Percentiles rank a stretch among this genome's conserved stretches.
These are phyloP conservation scores for Cryphonectria parasitica DNA, from an alignment of 2,329 filamentous ascomycete genomes.

Conservation along the genomic window DNA sequence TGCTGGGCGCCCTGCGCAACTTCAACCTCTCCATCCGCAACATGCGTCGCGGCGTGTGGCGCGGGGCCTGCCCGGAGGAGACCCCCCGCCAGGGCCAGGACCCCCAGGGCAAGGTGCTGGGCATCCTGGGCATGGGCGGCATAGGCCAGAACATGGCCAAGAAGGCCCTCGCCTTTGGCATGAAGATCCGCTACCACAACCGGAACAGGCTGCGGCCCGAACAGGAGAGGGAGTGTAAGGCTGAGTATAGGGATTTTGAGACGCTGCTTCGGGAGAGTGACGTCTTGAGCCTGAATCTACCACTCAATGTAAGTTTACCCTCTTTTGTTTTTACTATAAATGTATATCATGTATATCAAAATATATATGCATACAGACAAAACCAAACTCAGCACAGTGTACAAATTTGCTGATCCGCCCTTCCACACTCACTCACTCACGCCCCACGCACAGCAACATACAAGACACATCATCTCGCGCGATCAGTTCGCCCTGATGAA, in stretches of 20 bases:
- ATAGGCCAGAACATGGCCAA: slow-evolving; percentile 78
- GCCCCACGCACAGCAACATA: slow-evolving; percentile 52
- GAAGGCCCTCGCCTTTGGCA: slow-evolving; percentile 76
- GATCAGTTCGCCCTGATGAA: slow-evolving; percentile 79
- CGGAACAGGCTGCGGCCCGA: slow-evolving; percentile 63
- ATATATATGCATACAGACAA: not conserved
- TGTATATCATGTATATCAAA: too few species aligned
- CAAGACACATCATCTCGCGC: slow-evolving; percentile 74
- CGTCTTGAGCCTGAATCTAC: slow-evolving; percentile 79
- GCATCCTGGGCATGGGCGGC: slow-evolving; percentile 84
- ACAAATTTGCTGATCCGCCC: not conserved
- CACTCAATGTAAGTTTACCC: slow-evolving; percentile 69
- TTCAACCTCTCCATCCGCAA: slow-evolving; percentile 69
- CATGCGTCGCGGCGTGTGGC: slow-evolving; percentile 70
- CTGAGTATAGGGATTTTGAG: slow-evolving; percentile 74
- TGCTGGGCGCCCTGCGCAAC: slow-evolving; percentile 78
- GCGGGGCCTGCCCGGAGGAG: slow-evolving; percentile 50
- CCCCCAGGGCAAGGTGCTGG: slow-evolving; percentile 71
- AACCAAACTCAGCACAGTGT: not conserved
- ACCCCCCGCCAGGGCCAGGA: slow-evolving; percentile 44
- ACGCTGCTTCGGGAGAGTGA: slow-evolving; percentile 71
- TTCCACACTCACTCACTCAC: not conserved
- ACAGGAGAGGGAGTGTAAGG: slow-evolving; percentile 51
- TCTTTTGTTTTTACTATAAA: not conserved
- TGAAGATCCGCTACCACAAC: slow-evolving; percentile 77